Evolutionary conservation across 257 asterid species (phyloP), one percentile per base, ranked within the genome.

Genomic region (Solanum bulbocastanum): DNA sequence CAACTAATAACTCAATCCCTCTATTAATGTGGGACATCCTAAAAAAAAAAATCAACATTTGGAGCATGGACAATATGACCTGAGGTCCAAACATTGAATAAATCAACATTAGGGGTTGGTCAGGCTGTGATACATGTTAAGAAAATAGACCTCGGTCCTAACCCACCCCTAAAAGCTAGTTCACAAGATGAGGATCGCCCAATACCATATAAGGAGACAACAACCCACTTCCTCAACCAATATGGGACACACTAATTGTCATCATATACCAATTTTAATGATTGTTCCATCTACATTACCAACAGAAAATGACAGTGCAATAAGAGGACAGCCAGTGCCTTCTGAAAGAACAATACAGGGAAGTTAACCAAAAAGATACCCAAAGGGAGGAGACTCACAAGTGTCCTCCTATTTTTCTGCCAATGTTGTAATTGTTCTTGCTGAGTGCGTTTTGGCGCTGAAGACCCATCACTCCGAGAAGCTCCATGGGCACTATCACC

Each of bases 371-470:
- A 86, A 89, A 13, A 58, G 76, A 20, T 60, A 36, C 49, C 73
- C 85, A 62, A 79, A 71, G 49, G 82, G 60, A 85, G 42, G 86
- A 79, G 84, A 91, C 98, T 93, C 91, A 97, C 99, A 52, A 97
- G 99, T 91, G 91, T 97, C 92, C 99, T 94, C 92, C 98, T 91
- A 89, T 97, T 97, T 91, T 95, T 95, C 93, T 97, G 99, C 99
- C 99, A 97, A 90, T 97, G 98, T 89, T 97, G 98, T 91, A 97
- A 91, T 87, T 95, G 96, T 91, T 97, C 99, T 91, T 97, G 98
- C 86, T 97, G 99, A 68, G 98, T 94, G 73, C 98, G 95, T 91
- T 93, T 95, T 68, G 98, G 96, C 72, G 91, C 96, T 66, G 95
- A 85, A 44, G 92, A 89, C 32, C 93, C 97, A 89, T 90, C 94